phyloP scores from a whole-genome alignment of 495 filamentous ascomycete species.

The Glutinoglossum americanum region DNA sequence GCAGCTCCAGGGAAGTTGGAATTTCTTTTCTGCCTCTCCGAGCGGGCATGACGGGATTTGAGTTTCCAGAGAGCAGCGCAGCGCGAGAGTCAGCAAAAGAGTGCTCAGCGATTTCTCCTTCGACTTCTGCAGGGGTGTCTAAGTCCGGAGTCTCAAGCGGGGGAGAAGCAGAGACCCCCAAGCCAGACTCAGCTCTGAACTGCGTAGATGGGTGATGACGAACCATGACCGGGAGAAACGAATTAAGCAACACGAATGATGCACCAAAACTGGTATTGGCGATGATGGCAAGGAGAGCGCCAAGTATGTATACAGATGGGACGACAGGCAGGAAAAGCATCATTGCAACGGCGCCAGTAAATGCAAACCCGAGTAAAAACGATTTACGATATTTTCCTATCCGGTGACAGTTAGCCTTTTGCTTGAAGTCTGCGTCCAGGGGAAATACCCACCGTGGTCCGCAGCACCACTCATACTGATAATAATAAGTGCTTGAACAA shows the following conservation, averaged over 20 bases:
- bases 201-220: constrained; percentile 18
- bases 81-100: background rate
- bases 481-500: constrained; percentile 73
- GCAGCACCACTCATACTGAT: constrained; percentile 91
- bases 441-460: constrained; percentile 52
- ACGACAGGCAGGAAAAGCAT: constrained; percentile 76
- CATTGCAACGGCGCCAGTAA: constrained; percentile 54
- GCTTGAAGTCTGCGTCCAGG: background rate
- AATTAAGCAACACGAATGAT: constrained; percentile 23
- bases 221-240: constrained; percentile 23
- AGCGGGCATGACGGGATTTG: background rate
- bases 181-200: background rate
- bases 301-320: constrained; percentile 54
- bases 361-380: constrained; percentile 63
- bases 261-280: constrained; percentile 55
- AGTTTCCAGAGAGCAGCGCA: background rate
- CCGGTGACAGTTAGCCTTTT: background rate
- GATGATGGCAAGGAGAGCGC: constrained; percentile 62
- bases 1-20: constrained; percentile 41
- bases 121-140: background rate
- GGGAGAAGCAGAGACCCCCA: background rate
- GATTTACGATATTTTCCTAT: constrained; percentile 48
- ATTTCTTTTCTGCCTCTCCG: background rate
- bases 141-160: background rate
- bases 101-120: background rate